Base-by-base conservation (phyloP, 371 early-diverging fungal genomes). In the Haplosporangium sp. region DNA sequence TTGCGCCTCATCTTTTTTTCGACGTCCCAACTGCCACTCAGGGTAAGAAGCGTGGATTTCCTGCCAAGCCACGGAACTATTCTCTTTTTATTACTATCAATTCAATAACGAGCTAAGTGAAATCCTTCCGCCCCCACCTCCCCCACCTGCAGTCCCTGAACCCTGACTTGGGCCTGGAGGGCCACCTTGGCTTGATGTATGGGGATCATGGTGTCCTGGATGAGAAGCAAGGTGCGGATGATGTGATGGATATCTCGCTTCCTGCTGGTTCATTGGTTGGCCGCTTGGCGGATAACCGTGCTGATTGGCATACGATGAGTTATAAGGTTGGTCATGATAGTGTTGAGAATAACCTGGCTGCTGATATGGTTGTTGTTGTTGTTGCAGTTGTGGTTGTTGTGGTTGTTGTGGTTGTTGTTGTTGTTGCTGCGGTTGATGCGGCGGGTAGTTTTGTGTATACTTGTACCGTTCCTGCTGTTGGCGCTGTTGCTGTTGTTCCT, bases 71-170 rank as follows among this genome's bases (percentile, higher is more conserved):
- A 11, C 45, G 6, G 13, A 13, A 13, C 45, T 13, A 45, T 56
- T 41, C 37, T 5, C 10, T 38, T n/a, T 10, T 47, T 14, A 38
- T 54, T 47, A 14, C 6, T 23, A 52, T 21, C 54, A 76, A 42
- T 76, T 76, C 60, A 76, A 36, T 3, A 76, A 54, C 5, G 77
- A 76, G 12, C 72, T 76, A 29, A 76, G 63, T 0, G 77, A 76
- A 36, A 76, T 76, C 46, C 77, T 53, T 16, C 64, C 47, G 13
- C 69, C 52, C 16, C 56, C 54, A 10, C 69, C 59, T 40, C 70
- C 46, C 21, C 58, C 40, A 16, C 59, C 21, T 1, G 60, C 45
- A 51, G 62, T 11, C 21, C 67, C 56, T 6, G 56, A 13, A 1
- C 59, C 50, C 29, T 59, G 61, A 37, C 62, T 45, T 12, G 47